phyloP scores from a whole-genome alignment of 257 asterid genomes.

The Anisodus acutangulus region DNA sequence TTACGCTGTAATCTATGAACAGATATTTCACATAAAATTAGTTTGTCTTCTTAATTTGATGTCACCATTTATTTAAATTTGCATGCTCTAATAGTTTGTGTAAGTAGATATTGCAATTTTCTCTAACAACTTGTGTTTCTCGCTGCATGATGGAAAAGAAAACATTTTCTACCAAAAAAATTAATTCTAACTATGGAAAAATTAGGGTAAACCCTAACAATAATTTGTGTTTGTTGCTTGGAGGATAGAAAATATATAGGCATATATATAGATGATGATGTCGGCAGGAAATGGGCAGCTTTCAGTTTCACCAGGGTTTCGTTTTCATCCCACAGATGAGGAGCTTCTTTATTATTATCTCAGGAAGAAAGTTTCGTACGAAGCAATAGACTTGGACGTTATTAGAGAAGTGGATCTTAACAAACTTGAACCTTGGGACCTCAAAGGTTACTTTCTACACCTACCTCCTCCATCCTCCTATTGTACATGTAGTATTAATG shows the following conservation, averaged over 20 bases:
- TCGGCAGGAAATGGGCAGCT: constrained; percentile 39
- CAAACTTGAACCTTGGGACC: constrained; percentile 96
- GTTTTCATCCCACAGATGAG: constrained; percentile 90
- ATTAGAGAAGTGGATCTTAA: constrained; percentile 84
- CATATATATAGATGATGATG: constrained; percentile 43
- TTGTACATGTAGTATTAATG: background rate
- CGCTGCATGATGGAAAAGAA: constrained; percentile 25
- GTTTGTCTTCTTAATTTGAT: background rate
- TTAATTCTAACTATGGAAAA: no score
- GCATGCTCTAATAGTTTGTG: background rate
- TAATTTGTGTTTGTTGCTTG: background rate
- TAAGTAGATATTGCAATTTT: background rate
- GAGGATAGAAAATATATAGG: constrained; percentile 20
- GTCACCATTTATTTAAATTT: background rate
- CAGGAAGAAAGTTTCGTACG: constrained; percentile 76
- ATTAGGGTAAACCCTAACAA: no score
- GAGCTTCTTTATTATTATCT: constrained; percentile 78
- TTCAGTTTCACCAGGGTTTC: constrained; percentile 83
- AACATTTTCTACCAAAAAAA: no score
- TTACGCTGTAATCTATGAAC: background rate
- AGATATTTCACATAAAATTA: background rate
- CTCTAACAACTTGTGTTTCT: background rate
- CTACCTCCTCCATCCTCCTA: background rate
- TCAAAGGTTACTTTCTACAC: constrained; percentile 55
- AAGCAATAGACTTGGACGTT: constrained; percentile 78